Base-by-base conservation (phyloP, 495 filamentous ascomycete species). In the Pyronema omphalodes region DNA sequence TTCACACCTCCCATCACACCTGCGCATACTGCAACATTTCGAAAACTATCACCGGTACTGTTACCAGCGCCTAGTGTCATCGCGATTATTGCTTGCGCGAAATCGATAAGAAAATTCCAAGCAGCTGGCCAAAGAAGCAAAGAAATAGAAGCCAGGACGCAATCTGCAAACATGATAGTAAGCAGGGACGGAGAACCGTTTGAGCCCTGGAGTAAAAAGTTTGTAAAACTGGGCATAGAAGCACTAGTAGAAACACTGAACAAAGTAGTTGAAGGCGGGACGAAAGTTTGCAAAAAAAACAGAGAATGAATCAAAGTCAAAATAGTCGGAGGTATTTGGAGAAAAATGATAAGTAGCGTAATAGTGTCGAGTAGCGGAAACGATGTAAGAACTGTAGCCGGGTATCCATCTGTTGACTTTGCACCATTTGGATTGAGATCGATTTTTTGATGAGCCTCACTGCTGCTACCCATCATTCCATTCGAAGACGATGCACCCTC, bases 11-110 rank as follows among this genome's bases (percentile, higher is more conserved):
- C 71, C 62, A 96, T 84, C 64, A 94, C 83, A 53, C 77, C 75
- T 56, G 91, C 78, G 66, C 86, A 93, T 37, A 91, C 73, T 41
- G 84, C 71, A 55, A 82, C 79, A 64, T 79, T 83, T 62, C 77
- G 80, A 23, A 82, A 77, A 54, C 86, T 69, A 50, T 75, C 82
- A 46, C 81, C 78, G 55, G 79, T 84, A 57, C 83, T 85, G 49
- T 77, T 82, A 43, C 91, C 91, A 52, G 63, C 63, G 35, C 91
- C 91, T 15, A 98, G 72, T 1, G 88, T 91, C 44, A 94, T 78
- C 44, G 91, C 89, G 57, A 98, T 93, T 60, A 96, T 87, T 40
- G 88, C 87, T 67, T 96, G 88, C 39, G 91, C 87, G n/a, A 96
- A 73, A 62, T 96, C 91, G 64, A 96, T 73, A 36, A 87, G 81